Evolutionary conservation across 192 early-diverging fungal species (phyloP), one percentile per base, ranked within the genome.

Genomic region (Pilobolus umbonatus): DNA sequence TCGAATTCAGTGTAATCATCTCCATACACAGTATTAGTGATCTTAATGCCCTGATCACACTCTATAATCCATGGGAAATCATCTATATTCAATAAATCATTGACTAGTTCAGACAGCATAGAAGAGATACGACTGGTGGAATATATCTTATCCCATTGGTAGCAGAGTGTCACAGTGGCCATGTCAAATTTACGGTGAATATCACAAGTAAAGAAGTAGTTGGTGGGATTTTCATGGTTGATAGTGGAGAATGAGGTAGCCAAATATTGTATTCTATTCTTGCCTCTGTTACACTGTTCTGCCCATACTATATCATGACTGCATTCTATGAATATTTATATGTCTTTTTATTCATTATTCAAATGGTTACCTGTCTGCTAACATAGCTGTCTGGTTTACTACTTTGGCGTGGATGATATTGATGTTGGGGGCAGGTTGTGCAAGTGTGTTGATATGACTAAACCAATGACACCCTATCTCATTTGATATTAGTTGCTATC

Each of bases 81-180:
- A n/a, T 22, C 25, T 28, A 49, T n/a, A 14, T 28, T 29, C 21
- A 49, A 21, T 49, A 49, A 28, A 25, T 49, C 29, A 49, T 49
- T 49, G 25, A 49, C 47, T 15, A n/a, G 11, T n/a, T n/a, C n/a
- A n/a, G n/a, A n/a, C n/a, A n/a, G n/a, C n/a, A n/a, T 7, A 49
- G 22, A 25, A 25, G n/a, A 28, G 29, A 28, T 49, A 28, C 47
- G 5, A 28, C 47, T 22, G 47, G 47, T 28, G 47, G 25, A 28
- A 29, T n/a, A 8, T 49, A 28, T n/a, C n/a, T n/a, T n/a, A 29
- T 49, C 15, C 6, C 15, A 49, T 49, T 49, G 47, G 17, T 28
- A 49, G 47, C 29, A 49, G 26, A 49, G 22, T 49, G 47, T 49
- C 9, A 49, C 47, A 29, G 25, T 22, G 25, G 47, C 47, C 47